Evolutionary conservation across 495 filamentous ascomycete species (phyloP), one percentile per base, ranked within the genome.

Genomic region (Geoglossum glabrum): DNA sequence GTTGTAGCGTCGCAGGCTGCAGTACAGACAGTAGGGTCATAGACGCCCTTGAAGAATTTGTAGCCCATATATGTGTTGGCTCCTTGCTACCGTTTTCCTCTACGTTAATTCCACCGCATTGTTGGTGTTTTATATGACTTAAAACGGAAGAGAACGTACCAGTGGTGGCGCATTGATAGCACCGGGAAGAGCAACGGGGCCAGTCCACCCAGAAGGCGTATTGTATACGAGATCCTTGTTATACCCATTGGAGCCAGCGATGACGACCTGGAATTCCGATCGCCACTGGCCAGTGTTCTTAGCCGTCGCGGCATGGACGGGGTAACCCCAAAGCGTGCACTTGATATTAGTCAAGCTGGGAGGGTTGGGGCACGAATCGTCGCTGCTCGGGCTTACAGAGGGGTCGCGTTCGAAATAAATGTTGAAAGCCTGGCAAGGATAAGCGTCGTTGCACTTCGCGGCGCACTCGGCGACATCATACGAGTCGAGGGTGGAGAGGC

Each of bases 351-450:
- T 77, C 33, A 70, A 68, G 17, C 70, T 70, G 15, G 72, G 47
- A 0, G 76, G 75, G 56, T 76, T 69, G 40, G 63, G 62, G 64
- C 72, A 73, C 55, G 46, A 46, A 33, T 25, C 56, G 13, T 58
- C 59, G n/a, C 1, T 23, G 56, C 60, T 66, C 1, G 67, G 66
- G 43, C 66, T 66, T 0, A 74, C 43, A 11, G 61, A 64, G 0
- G 74, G 74, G 60, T 76, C 72, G 34, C 74, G 65, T 59, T 77
- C 74, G 46, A 68, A 71, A 61, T 67, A 77, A 28, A 77, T 66
- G 62, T 77, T 75, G 65, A 76, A 75, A 7, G 61, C 68, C 28
- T 64, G 63, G 62, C 74, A 77, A 15, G 59, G 46, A 0, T 58
- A 51, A 21, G 51, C 26, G 21, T 56, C 59, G 40, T 71, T 62